Conservation (phyloP, 2,329 filamentous ascomycete species). For the Pezicula rhizophila region DNA sequence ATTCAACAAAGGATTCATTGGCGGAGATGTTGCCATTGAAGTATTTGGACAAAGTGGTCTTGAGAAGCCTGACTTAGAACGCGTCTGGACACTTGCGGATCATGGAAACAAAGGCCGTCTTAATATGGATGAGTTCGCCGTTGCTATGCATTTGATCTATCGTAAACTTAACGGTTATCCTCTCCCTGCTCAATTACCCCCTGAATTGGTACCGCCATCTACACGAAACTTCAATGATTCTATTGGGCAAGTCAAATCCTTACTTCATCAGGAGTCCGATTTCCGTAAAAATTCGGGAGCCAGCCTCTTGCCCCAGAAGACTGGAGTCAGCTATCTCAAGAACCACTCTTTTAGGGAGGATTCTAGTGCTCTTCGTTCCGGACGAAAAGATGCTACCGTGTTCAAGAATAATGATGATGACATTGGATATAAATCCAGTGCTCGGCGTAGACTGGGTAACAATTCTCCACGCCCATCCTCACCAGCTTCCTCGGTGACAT, state of each 20-base stretch:
- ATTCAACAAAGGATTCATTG: slow-evolving; percentile 85
- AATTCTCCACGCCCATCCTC: slow-evolving; percentile 75
- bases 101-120: slow-evolving; percentile 89
- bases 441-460: slow-evolving; percentile 75
- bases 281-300: slow-evolving; percentile 83
- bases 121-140: slow-evolving; percentile 94
- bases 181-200: slow-evolving; percentile 76
- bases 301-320: slow-evolving; percentile 86
- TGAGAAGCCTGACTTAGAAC: slow-evolving; percentile 82
- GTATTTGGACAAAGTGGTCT: slow-evolving; percentile 95
- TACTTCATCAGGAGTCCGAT: slow-evolving; percentile 86
- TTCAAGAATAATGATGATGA: slow-evolving; percentile 96
- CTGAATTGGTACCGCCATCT: slow-evolving; percentile 90
- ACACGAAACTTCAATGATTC: slow-evolving; percentile 90
- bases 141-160: slow-evolving; percentile 99
- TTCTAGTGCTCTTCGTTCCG: slow-evolving; percentile 47
- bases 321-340: slow-evolving; percentile 97
- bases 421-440: slow-evolving; percentile 88
- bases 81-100: slow-evolving; percentile 91
- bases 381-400: slow-evolving; percentile 89
- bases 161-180: slow-evolving; percentile 94
- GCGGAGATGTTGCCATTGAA: slow-evolving; percentile 87
- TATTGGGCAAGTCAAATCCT: slow-evolving; percentile 84
- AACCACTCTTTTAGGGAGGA: slow-evolving; percentile 80
- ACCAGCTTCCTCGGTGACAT: slow-evolving; percentile 56